phyloP scores from a whole-genome alignment of 306 rosid species.

The Quercus ilex region DNA sequence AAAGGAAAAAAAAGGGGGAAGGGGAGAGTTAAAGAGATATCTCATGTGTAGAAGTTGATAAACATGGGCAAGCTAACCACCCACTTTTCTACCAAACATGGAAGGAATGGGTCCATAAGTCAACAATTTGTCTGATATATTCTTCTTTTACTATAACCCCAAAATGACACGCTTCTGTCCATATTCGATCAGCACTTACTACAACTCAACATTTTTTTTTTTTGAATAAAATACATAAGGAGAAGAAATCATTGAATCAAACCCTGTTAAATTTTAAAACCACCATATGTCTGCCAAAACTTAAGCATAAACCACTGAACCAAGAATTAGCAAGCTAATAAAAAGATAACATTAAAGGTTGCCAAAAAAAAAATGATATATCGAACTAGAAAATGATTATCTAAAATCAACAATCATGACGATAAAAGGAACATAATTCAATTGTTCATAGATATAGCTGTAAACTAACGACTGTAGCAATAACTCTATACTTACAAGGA shows the following conservation, averaged over 20 bases:
- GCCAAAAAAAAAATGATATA: not conserved
- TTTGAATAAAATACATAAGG: too few relatives aligned
- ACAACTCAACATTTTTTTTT: too few relatives aligned
- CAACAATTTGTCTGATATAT: not conserved
- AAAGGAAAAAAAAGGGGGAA: too few relatives aligned
- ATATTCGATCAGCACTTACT: too few relatives aligned
- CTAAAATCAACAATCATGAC: not conserved
- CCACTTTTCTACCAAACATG: not conserved
- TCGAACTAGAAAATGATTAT: not conserved
- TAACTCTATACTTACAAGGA: constrained; percentile 64
- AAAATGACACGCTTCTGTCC: not conserved
- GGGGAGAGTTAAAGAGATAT: too few relatives aligned
- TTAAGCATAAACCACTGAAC: not conserved
- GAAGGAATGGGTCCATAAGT: too few relatives aligned
- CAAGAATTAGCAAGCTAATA: not conserved
- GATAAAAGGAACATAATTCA: not conserved
- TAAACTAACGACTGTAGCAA: not conserved
- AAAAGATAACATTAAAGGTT: not conserved
- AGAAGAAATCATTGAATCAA: too few relatives aligned
- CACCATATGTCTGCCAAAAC: not conserved
- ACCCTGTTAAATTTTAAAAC: not conserved
- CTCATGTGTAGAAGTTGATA: not conserved
- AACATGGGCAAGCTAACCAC: not conserved
- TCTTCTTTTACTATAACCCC: not conserved
- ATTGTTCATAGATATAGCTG: not conserved